These are phyloP conservation scores for Vaccinium vitisidaea DNA, from an alignment of 148 eudicot genomes.

Conservation along the genomic window DNA sequence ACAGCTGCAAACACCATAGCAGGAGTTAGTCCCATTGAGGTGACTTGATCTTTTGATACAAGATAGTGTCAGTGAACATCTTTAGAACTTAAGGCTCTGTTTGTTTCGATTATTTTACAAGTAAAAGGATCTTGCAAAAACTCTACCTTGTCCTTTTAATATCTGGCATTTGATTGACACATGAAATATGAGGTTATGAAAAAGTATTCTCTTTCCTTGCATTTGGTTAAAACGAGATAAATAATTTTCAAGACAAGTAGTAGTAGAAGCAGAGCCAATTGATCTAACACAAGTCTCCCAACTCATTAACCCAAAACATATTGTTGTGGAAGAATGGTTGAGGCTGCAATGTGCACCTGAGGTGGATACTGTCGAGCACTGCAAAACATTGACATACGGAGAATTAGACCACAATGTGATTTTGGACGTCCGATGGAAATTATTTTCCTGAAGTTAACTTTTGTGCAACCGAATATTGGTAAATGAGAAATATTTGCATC, in stretches of 20 bases:
- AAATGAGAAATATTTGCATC: not conserved
- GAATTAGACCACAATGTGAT: not conserved
- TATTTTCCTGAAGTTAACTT: not conserved
- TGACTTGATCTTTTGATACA: not conserved
- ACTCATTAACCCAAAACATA: not conserved
- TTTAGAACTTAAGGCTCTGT: not conserved
- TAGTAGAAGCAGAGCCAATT: not conserved
- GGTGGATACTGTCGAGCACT: not conserved
- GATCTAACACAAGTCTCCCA: not conserved
- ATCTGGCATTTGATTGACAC: not conserved
- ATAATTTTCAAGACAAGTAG: not conserved
- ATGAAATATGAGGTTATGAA: not conserved
- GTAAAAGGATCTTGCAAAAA: not conserved
- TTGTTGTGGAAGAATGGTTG: not conserved
- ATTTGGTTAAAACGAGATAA: not conserved
- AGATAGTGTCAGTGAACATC: not conserved
- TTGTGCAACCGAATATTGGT: not conserved
- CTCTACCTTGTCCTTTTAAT: not conserved
- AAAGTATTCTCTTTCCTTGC: not conserved
- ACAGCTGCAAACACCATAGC: conserved; percentile 46
- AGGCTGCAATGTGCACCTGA: not conserved
- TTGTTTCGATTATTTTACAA: not conserved
- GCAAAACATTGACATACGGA: not conserved
- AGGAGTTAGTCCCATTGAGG: not conserved
- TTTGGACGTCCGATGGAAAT: not conserved